These are phyloP conservation scores for Erythrophleum ivorense DNA, from an alignment of 331 rosid species.

Conservation along the genomic window DNA sequence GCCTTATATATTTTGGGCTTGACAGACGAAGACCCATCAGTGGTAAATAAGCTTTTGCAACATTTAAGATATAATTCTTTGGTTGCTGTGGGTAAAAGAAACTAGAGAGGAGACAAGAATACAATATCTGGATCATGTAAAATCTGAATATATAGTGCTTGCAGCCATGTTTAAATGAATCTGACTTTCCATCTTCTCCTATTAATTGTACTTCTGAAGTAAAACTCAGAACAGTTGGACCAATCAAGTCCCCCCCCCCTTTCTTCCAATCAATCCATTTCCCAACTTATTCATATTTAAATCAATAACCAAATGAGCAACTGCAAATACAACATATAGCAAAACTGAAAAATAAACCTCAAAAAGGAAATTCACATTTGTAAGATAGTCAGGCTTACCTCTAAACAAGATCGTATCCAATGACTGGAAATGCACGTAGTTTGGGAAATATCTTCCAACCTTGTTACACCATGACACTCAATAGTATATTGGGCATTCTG, in stretches of 20 bases:
- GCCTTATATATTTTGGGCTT: too few species aligned
- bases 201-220: slow-evolving; percentile 21
- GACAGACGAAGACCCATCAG: too few species aligned
- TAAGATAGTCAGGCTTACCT: slow-evolving; percentile 55
- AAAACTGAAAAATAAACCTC: slow-evolving; percentile 33
- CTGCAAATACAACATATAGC: slow-evolving; percentile 29
- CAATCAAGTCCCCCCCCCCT: slow-evolving; percentile 2
- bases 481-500: slow-evolving; percentile 64
- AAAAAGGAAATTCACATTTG: slow-evolving; percentile 37
- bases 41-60: slow-evolving; percentile 2
- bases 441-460: slow-evolving; percentile 39
- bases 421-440: slow-evolving; percentile 74
- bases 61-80: slow-evolving; percentile 17
- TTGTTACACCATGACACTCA: slow-evolving; percentile 80
- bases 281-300: slow-evolving; percentile 16
- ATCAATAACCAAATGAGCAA: slow-evolving; percentile 24
- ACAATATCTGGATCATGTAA: slow-evolving; percentile 7
- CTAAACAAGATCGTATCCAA: slow-evolving; percentile 91
- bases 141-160: neutral
- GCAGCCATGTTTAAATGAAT: slow-evolving; percentile 9
- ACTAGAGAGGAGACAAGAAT: neutral
- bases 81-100: neutral
- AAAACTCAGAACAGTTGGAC: slow-evolving; percentile 13
- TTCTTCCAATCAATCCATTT: neutral
- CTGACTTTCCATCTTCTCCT: slow-evolving; percentile 12